Evolutionary conservation across 371 early-diverging fungal species (phyloP).

Genomic region (Homolaphlyctis polyrhiza): DNA sequence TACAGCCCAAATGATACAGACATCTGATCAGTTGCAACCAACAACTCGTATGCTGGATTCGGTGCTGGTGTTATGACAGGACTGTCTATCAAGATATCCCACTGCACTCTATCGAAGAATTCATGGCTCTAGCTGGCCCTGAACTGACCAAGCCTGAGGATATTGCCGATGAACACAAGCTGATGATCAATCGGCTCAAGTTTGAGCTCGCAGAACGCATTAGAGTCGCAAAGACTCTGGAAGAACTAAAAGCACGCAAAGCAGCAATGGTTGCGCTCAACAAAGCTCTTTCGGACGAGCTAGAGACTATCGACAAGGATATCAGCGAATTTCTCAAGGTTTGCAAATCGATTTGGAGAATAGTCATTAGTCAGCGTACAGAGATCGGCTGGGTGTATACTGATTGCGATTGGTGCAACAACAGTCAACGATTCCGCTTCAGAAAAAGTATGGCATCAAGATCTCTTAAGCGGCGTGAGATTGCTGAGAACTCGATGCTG

Average conservation of each 20-base stretch:
- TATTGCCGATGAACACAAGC: slow-evolving; percentile 15
- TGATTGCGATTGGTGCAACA: neutral
- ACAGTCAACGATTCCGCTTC: slow-evolving; percentile 22
- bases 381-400: neutral
- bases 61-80: no score
- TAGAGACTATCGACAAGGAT: slow-evolving; percentile 22
- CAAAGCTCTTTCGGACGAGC: slow-evolving; percentile 1
- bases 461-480: slow-evolving; percentile 5
- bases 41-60: neutral
- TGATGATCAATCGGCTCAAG: slow-evolving; percentile 25
- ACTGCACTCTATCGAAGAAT: slow-evolving; percentile 16
- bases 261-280: slow-evolving; percentile 9
- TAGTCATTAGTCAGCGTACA: neutral
- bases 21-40: neutral
- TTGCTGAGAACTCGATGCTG: slow-evolving; percentile 2
- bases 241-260: slow-evolving; percentile 2
- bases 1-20: neutral
- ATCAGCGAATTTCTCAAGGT: slow-evolving; percentile 14
- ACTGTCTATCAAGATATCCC: slow-evolving; percentile 28
- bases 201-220: slow-evolving; percentile 22
- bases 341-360: neutral
- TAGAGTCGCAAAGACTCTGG: slow-evolving; percentile 16
- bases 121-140: neutral
- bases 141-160: neutral
- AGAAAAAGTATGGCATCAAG: slow-evolving; percentile 16